Evolutionary conservation across 495 filamentous ascomycete species (phyloP).

Genomic region (Penicillium paradoxum): DNA sequence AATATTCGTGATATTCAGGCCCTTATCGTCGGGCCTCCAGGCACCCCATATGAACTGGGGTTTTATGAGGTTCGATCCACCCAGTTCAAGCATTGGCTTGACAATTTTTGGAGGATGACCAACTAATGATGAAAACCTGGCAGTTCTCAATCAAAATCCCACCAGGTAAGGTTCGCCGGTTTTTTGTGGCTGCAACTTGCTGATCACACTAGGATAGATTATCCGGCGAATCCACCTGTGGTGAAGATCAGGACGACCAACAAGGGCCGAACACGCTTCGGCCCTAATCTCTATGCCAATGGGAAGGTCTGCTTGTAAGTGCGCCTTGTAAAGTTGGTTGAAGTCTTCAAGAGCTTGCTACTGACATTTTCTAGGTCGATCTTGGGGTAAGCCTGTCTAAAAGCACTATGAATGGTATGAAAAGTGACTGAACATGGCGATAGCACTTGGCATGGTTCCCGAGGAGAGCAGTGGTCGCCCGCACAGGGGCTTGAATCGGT

Average conservation of each 20-base stretch:
- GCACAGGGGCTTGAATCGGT: constrained; percentile 95
- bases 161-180: constrained; percentile 14
- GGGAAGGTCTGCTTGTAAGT: constrained; percentile 88
- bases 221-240: constrained; percentile 74
- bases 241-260: constrained; percentile 84
- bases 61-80: constrained; percentile 74
- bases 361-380: constrained; percentile 61
- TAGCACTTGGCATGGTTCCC: constrained; percentile 89
- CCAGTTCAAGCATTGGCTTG: neutral
- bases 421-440: neutral
- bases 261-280: constrained; percentile 79
- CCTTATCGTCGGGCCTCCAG: constrained; percentile 86
- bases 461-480: constrained; percentile 90
- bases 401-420: neutral
- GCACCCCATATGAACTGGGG: constrained; percentile 93
- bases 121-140: neutral
- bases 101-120: neutral
- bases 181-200: neutral
- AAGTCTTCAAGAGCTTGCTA: constrained; percentile 11
- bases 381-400: constrained; percentile 58
- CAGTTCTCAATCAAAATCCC: constrained; percentile 39
- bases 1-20: constrained; percentile 87
- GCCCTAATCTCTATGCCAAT: constrained; percentile 89
- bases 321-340: neutral
- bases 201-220: constrained; percentile 51